Conservation (phyloP, 345 rosid species). For the Moringa oleifera region DNA sequence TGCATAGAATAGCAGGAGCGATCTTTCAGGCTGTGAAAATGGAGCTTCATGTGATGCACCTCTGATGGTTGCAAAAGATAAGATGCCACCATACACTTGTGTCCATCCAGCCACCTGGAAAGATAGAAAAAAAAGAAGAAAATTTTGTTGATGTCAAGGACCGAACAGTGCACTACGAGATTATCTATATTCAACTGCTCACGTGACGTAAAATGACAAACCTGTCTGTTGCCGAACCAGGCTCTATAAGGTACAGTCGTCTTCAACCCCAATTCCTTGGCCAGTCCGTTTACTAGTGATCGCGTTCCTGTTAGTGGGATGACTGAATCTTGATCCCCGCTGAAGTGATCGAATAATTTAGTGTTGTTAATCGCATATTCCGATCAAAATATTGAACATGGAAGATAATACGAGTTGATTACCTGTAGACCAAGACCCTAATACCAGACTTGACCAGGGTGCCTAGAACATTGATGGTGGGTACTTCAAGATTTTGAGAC, state of each 20-base stretch:
- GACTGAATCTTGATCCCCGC: constrained; percentile 97
- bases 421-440: constrained; percentile 88
- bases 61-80: constrained; percentile 89
- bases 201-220: too few relatives aligned
- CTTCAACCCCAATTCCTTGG: constrained; percentile 49
- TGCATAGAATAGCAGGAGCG: constrained; percentile 72
- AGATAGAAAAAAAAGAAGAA: too few relatives aligned
- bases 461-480: constrained; percentile 63
- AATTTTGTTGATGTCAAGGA: too few relatives aligned
- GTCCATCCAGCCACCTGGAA: constrained; percentile 97
- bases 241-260: constrained; percentile 69
- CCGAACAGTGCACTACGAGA: too few relatives aligned
- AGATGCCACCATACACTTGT: constrained; percentile 70
- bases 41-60: constrained; percentile 98
- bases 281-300: constrained; percentile 51
- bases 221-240: constrained; percentile 96
- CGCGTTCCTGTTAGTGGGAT: constrained; percentile 87
- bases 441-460: constrained; percentile 61
- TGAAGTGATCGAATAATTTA: too few relatives aligned
- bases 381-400: too few relatives aligned
- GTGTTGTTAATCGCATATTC: too few relatives aligned
- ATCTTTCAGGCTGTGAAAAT: constrained; percentile 92
- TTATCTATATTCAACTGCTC: neutral
- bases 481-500: constrained; percentile 66
- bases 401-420: too few relatives aligned